A percentile compares a stretch with the other conserved stretches of the same genome.
Conservation (phyloP, 164 flowering plant genomes). For the Vitis riparia region DNA sequence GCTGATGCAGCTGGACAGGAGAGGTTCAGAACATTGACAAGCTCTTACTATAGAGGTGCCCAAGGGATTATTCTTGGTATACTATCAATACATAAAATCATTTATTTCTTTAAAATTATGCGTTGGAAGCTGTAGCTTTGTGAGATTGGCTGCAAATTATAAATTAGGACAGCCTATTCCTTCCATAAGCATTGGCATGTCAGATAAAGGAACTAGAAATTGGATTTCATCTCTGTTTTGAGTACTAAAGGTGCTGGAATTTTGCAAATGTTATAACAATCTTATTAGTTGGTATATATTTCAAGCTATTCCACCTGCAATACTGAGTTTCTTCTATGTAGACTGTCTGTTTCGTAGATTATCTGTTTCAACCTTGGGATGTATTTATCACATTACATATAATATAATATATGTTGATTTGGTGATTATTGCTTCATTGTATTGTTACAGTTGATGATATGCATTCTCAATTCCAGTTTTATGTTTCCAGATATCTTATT, state of each 20-base stretch:
- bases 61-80: slow-evolving; percentile 93
- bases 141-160: not conserved
- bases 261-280: too few relatives aligned
- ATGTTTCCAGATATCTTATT: not conserved
- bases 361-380: slow-evolving; percentile 1
- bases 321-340: not conserved
- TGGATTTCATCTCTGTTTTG: too few relatives aligned
- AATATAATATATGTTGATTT: not conserved
- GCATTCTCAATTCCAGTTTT: too few relatives aligned
- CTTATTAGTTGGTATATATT: too few relatives aligned
- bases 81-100: slow-evolving; percentile 10
- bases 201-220: too few relatives aligned
- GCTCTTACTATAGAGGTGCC: slow-evolving; percentile 86
- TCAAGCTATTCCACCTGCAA: not conserved
- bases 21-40: slow-evolving; percentile 85
- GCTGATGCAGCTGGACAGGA: slow-evolving; percentile 92
- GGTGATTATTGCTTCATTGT: not conserved
- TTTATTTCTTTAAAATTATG: not conserved
- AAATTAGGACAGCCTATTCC: too few relatives aligned
- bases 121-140: not conserved
- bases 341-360: not conserved
- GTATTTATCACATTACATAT: not conserved
- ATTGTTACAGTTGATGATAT: too few relatives aligned
- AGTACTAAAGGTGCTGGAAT: too few relatives aligned
- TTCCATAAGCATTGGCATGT: too few relatives aligned